phyloP scores from a whole-genome alignment of 2,329 filamentous ascomycete genomes.

The Aspergillus oerlinghausenensis region DNA sequence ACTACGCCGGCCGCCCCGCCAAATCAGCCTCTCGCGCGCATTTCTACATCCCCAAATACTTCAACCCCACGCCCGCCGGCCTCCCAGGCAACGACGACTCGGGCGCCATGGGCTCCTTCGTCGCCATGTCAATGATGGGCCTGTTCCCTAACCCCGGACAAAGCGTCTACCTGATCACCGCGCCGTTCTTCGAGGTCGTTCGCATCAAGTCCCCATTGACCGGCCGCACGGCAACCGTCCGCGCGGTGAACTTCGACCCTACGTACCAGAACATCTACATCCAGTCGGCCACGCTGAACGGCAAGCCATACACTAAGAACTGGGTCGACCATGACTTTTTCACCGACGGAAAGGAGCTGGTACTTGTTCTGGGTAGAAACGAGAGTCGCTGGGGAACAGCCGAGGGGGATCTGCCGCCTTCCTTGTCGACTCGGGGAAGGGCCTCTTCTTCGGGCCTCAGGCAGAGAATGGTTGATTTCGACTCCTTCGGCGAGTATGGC shows the following conservation, averaged over 20 bases:
- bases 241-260: constrained; percentile 57
- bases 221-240: constrained; percentile 55
- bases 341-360: constrained; percentile 58
- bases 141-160: constrained; percentile 65
- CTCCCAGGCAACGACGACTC: constrained; percentile 67
- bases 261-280: constrained; percentile 57
- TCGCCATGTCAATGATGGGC: constrained; percentile 64
- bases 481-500: background rate
- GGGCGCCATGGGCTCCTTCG: constrained; percentile 65
- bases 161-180: constrained; percentile 63
- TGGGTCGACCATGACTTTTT: constrained; percentile 68
- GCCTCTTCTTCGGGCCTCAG: background rate
- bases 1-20: constrained; percentile 62
- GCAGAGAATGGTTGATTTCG: background rate
- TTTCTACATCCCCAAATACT: constrained; percentile 60
- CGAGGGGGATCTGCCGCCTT: constrained; percentile 59
- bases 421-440: constrained; percentile 23
- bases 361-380: constrained; percentile 56
- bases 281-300: constrained; percentile 62
- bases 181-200: constrained; percentile 62
- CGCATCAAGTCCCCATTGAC: constrained; percentile 56
- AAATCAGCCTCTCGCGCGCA: constrained; percentile 50
- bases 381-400: constrained; percentile 64
- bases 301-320: constrained; percentile 55
- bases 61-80: constrained; percentile 52